Base-by-base conservation (phyloP, 208 protist genomes). In the Leishmania mexicana region DNA sequence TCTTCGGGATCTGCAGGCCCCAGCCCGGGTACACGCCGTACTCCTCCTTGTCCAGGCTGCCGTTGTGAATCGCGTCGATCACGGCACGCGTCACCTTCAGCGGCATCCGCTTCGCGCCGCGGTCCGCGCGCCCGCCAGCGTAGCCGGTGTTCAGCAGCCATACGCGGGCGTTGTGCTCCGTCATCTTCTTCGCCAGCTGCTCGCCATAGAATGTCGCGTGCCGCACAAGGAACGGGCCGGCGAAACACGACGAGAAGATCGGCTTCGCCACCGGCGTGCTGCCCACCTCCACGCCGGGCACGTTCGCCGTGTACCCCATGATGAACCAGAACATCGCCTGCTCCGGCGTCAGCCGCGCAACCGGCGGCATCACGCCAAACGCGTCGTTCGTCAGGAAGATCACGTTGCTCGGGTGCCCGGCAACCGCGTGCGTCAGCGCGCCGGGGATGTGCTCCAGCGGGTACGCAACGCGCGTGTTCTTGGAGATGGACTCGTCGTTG, bases 331-430 rank as follows among this genome's bases (percentile, higher is more conserved):
- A 97, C 95, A 99, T 99, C n/a, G 98, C 94, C 90, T 99, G 98
- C 70, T 93, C 90, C 17, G 91, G 90, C 65, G 92, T 98, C 51
- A 99, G 89, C 38, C 93, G 95, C 24, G 92, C 90, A 15, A 99
- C 97, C 31, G 98, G 99, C 70, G 99, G 99, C 70, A 99, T 96
- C 78, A 99, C 97, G 81, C 99, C 99, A 81, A 99, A 99, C 40
- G 98, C 98, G 81, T 99, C 99, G 91, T 98, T 99, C 31, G 98
- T 99, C 84, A 99, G 91, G 85, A 99, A 95, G 83, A 99, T 98
- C 75, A 99, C 91, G 89, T 99, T 99, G 49, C 87, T 95, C 47
- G 99, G 98, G 85, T 99, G 96, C 28, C 90, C 89, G 21, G 90
- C 88, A 82, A 90, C 86, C 15, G 90, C 95, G 79, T 90, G 87